Conservation (phyloP, 768 basidiomycete genomes). For the Cystofilobasidium macerans region DNA sequence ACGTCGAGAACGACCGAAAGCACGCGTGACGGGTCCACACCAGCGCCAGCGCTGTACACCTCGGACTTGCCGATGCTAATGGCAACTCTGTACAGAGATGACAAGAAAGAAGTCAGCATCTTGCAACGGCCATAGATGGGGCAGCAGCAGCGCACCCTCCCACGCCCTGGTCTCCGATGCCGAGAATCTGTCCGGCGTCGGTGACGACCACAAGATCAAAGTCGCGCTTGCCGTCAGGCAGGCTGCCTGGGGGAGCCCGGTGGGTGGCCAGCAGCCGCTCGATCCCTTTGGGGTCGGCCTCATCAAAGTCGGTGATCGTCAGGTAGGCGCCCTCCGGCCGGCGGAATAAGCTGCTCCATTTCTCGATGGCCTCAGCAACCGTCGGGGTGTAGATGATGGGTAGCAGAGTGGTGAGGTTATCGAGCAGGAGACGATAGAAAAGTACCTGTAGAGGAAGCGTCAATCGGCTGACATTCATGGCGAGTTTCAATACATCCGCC, state of each 20-base stretch:
- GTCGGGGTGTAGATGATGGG: conserved; percentile 75
- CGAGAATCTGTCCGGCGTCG: conserved; percentile 75
- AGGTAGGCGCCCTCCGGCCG: conserved; percentile 57
- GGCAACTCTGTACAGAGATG: too few species aligned
- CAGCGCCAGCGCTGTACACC: conserved; percentile 28
- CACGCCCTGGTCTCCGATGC: conserved; percentile 39
- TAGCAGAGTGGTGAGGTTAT: conserved; percentile 51
- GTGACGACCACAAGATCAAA: conserved; percentile 73
- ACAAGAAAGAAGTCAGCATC: too few species aligned
- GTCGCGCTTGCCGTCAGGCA: conserved; percentile 8
- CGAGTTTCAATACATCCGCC: too few species aligned
- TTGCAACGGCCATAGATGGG: too few species aligned
- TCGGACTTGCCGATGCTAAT: conserved; percentile 29
- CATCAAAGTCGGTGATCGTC: conserved; percentile 52
- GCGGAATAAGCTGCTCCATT: conserved; percentile 53
- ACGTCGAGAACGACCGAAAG: conserved; percentile 49
- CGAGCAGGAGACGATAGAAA: conserved; percentile 58
- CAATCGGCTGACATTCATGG: too few species aligned
- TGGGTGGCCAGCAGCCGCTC: conserved; percentile 1
- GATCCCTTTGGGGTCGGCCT: conserved; percentile 48
- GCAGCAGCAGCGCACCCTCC: too few species aligned
- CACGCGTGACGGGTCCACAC: conserved; percentile 32
- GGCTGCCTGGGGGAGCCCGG: conserved; percentile 5
- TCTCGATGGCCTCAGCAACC: conserved; percentile 64
- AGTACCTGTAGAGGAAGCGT: too few species aligned